Conservation (phyloP, 2,329 filamentous ascomycete species). For the Fusarium illudens region DNA sequence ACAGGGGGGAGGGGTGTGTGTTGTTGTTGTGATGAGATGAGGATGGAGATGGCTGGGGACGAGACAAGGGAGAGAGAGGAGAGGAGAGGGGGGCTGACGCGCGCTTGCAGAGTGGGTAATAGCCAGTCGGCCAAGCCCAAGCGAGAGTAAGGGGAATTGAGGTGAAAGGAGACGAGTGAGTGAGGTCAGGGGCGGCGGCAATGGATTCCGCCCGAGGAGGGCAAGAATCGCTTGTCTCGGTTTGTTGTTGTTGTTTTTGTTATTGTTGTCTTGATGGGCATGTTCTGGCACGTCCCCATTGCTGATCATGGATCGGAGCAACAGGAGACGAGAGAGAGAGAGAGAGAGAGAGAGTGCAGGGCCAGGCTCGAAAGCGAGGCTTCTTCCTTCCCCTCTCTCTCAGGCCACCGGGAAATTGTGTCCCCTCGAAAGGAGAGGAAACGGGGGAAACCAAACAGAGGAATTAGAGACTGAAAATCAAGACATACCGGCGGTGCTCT, state of each 20-base stretch:
- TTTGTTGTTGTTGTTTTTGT: slow-evolving; percentile 21
- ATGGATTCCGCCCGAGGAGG: slow-evolving; percentile 21
- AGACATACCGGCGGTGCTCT: slow-evolving; percentile 61
- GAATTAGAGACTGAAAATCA: slow-evolving; percentile 11
- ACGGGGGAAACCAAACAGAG: slow-evolving; percentile 7
- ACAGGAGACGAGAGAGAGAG: not conserved
- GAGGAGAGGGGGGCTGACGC: slow-evolving; percentile 32
- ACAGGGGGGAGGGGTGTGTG: slow-evolving; percentile 26
- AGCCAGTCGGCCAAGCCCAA: slow-evolving; percentile 24
- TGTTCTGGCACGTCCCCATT: slow-evolving; percentile 11
- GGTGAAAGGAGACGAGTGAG: not conserved
- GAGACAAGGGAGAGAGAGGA: not conserved
- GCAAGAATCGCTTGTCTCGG: slow-evolving; percentile 4
- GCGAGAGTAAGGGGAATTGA: slow-evolving; percentile 7
- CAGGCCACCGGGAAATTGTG: not conserved
- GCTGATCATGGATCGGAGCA: slow-evolving; percentile 15
- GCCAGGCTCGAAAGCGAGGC: not conserved
- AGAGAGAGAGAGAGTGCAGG: not conserved
- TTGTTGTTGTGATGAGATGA: slow-evolving; percentile 18
- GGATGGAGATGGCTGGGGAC: slow-evolving; percentile 39
- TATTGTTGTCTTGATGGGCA: not conserved
- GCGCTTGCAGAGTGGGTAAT: slow-evolving; percentile 37
- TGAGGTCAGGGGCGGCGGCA: slow-evolving; percentile 29
- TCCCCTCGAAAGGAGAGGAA: not conserved
- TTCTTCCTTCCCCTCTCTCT: not conserved